A percentile compares a stretch with the other conserved stretches of the same genome.
Conservation (phyloP, 2,329 filamentous ascomycete genomes). For the Clarireedia homoeocarpa region DNA sequence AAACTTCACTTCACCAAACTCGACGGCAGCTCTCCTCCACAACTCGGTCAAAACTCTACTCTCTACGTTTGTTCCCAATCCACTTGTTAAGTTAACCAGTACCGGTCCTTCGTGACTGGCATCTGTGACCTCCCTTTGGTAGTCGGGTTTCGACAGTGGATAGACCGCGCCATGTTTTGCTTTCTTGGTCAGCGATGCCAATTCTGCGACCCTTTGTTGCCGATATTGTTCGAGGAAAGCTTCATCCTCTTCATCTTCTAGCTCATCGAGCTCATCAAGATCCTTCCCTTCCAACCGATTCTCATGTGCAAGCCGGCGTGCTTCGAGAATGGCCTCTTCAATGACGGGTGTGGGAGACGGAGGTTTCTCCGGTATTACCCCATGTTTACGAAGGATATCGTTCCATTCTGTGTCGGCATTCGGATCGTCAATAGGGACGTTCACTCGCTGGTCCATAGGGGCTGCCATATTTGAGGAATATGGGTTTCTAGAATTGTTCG, state of each 20-base stretch:
- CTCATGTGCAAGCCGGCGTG: constrained; percentile 75
- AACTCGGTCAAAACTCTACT: constrained; percentile 76
- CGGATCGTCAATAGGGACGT: constrained; percentile 85
- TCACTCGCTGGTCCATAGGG: constrained; percentile 55
- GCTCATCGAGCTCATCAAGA: constrained; percentile 82
- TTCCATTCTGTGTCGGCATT: constrained; percentile 99
- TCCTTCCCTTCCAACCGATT: constrained; percentile 92
- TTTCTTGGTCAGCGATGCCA: constrained; percentile 66
- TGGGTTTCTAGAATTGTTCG: not conserved
- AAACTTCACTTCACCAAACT: constrained; percentile 94
- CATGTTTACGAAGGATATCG: constrained; percentile 94
- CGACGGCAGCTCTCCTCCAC: constrained; percentile 74
- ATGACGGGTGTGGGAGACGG: constrained; percentile 94
- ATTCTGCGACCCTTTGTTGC: constrained; percentile 77
- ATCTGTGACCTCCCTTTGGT: constrained; percentile 84
- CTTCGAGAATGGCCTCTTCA: constrained; percentile 85
- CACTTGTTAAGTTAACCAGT: constrained; percentile 75
- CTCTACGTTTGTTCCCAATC: constrained; percentile 73
- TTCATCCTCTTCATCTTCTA: constrained; percentile 95
- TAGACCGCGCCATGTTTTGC: constrained; percentile 86
- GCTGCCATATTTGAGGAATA: constrained; percentile 43
- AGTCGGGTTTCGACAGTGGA: constrained; percentile 90
- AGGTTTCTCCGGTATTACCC: constrained; percentile 94
- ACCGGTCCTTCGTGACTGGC: constrained; percentile 64
- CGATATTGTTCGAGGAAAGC: constrained; percentile 82